Percentiles rank a stretch among this genome's conserved stretches.
Evolutionary conservation across 2,329 filamentous ascomycete genomes (phyloP).

Genomic region (Epichloe gansuensis): DNA sequence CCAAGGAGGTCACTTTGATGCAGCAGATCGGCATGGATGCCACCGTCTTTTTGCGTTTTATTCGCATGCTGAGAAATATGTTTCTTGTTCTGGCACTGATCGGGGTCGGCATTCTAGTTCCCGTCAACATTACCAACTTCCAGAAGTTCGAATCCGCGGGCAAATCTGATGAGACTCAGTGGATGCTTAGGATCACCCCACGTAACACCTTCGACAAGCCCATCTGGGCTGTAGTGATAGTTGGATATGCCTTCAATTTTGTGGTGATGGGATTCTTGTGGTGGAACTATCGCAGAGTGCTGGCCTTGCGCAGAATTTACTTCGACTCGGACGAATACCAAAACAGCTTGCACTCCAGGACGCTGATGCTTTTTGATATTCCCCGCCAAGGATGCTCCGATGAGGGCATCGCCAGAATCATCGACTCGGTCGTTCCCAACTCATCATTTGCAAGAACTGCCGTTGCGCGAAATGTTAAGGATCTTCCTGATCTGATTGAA

Average conservation of each 20-base stretch:
- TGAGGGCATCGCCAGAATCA: slow-evolving; percentile 75
- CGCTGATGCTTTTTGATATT: slow-evolving; percentile 69
- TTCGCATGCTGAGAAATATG: slow-evolving; percentile 84
- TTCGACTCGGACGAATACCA: slow-evolving; percentile 84
- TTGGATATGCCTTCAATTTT: slow-evolving; percentile 56
- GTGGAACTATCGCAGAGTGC: slow-evolving; percentile 73
- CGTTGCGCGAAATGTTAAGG: slow-evolving; percentile 83
- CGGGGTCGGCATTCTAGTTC: slow-evolving; percentile 67
- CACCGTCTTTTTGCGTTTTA: slow-evolving; percentile 77
- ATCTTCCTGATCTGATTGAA: slow-evolving; percentile 72
- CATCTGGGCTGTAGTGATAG: slow-evolving; percentile 47
- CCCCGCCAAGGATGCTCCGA: slow-evolving; percentile 65
- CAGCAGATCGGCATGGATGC: slow-evolving; percentile 85
- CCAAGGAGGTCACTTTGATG: slow-evolving; percentile 64
- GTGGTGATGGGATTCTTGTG: slow-evolving; percentile 72
- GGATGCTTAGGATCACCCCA: slow-evolving; percentile 49
- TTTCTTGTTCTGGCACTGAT: slow-evolving; percentile 61
- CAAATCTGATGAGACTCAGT: slow-evolving; percentile 15
- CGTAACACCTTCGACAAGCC: slow-evolving; percentile 36
- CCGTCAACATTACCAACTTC: slow-evolving; percentile 52
- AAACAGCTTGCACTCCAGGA: slow-evolving; percentile 66
- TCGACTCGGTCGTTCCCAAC: slow-evolving; percentile 66
- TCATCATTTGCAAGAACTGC: slow-evolving; percentile 68
- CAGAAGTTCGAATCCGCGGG: slow-evolving; percentile 11
- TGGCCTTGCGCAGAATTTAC: slow-evolving; percentile 59